phyloP scores from a whole-genome alignment of 768 basidiomycete genomes.

The Plicaturopsis crispa region DNA sequence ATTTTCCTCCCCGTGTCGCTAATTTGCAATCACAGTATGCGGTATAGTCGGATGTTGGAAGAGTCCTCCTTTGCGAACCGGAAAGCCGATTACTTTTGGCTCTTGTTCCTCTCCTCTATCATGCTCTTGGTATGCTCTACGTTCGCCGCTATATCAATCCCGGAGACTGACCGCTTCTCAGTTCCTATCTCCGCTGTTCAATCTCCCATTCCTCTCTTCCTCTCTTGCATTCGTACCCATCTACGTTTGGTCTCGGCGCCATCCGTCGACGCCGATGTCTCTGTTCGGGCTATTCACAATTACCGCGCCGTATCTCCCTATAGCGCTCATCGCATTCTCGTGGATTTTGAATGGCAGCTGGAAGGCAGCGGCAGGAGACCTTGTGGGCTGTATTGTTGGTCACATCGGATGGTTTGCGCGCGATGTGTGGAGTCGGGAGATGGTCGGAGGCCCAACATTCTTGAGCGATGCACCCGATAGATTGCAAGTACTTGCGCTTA shows the following conservation, averaged over 20 bases:
- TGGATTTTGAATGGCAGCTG: slow-evolving; percentile 80
- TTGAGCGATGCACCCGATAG: slow-evolving; percentile 65
- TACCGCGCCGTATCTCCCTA: slow-evolving; percentile 89
- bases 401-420: slow-evolving; percentile 81
- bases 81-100: slow-evolving; percentile 93
- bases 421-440: slow-evolving; percentile 85
- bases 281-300: slow-evolving; percentile 94
- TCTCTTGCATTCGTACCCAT: slow-evolving; percentile 92
- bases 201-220: slow-evolving; percentile 89
- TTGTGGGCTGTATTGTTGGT: slow-evolving; percentile 82
- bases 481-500: slow-evolving; percentile 44
- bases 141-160: neutral
- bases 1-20: slow-evolving; percentile 1
- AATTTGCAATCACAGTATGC: slow-evolving; percentile 56
- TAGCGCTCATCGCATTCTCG: slow-evolving; percentile 84
- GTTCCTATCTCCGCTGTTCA: slow-evolving; percentile 81
- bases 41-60: slow-evolving; percentile 94
- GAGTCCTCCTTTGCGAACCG: slow-evolving; percentile 91
- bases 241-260: slow-evolving; percentile 93
- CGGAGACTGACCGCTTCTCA: too few relatives aligned
- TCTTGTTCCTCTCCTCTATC: slow-evolving; percentile 73
- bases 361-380: slow-evolving; percentile 75
- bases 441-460: slow-evolving; percentile 66
- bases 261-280: slow-evolving; percentile 92
- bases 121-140: slow-evolving; percentile 70